Evolutionary conservation across 2,329 filamentous ascomycete genomes (phyloP).

Genomic region (Sporothrix phasma): DNA sequence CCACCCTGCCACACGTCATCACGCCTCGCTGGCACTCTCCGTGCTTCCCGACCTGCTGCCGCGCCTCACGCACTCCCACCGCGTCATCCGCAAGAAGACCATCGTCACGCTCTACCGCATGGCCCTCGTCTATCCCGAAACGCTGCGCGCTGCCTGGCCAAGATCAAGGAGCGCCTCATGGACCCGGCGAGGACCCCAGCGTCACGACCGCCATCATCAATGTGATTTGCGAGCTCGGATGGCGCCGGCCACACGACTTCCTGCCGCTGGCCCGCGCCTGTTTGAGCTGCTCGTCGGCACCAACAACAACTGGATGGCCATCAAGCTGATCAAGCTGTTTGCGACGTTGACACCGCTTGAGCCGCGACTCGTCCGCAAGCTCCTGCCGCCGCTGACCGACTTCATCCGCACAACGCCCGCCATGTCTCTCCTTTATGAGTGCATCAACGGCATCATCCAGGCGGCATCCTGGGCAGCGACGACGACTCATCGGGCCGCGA

Average conservation of each 20-base stretch:
- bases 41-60: slow-evolving; percentile 79
- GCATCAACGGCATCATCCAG: slow-evolving; percentile 96
- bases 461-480: slow-evolving; percentile 77
- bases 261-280: slow-evolving; percentile 81
- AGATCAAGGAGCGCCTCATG: slow-evolving; percentile 89
- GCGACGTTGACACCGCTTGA: slow-evolving; percentile 88
- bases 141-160: slow-evolving; percentile 85
- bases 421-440: slow-evolving; percentile 98
- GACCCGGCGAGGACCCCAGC: slow-evolving; percentile 84
- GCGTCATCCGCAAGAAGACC: slow-evolving; percentile 87
- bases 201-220: slow-evolving; percentile 96
- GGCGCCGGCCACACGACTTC: slow-evolving; percentile 89
- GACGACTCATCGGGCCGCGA: slow-evolving; percentile 70
- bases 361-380: slow-evolving; percentile 79
- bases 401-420: slow-evolving; percentile 91
- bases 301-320: slow-evolving; percentile 99
- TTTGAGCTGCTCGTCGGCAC: slow-evolving; percentile 89
- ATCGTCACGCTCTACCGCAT: slow-evolving; percentile 89
- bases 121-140: slow-evolving; percentile 93
- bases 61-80: slow-evolving; percentile 73
- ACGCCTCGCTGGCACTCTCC: slow-evolving; percentile 83
- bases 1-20: slow-evolving; percentile 87
- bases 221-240: slow-evolving; percentile 90
- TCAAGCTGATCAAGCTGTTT: slow-evolving; percentile 99
- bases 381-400: slow-evolving; percentile 80